Conservation (phyloP, 441 rosid species). For the Gossypium davidsonii region DNA sequence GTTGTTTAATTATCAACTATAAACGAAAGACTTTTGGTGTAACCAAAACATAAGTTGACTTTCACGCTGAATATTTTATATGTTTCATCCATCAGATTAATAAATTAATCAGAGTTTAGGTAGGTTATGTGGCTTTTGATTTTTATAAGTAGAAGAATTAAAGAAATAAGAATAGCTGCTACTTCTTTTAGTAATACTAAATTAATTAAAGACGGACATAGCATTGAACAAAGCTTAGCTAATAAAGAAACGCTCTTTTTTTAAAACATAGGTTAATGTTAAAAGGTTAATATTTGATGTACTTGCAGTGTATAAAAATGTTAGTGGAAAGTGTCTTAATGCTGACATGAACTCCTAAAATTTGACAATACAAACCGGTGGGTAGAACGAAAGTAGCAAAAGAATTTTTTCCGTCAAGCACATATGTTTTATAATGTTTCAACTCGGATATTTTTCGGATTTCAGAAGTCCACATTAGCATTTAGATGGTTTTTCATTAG, state of each 20-base stretch:
- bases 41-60: constrained; percentile 13
- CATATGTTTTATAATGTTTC: neutral
- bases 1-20: neutral
- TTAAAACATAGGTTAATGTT: neutral
- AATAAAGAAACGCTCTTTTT: neutral
- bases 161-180: constrained; percentile 3
- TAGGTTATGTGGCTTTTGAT: neutral
- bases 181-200: neutral
- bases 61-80: neutral
- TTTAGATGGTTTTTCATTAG: neutral
- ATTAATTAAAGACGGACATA: neutral
- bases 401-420: neutral
- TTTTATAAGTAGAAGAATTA: neutral
- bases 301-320: too few species aligned
- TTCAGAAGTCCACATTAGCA: neutral
- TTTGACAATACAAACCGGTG: too few species aligned
- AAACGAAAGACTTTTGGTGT: neutral
- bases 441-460: neutral
- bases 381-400: neutral
- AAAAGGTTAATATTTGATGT: neutral
- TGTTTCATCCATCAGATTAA: neutral
- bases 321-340: too few species aligned
- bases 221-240: neutral
- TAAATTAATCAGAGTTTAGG: neutral
- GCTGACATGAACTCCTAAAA: too few species aligned